Evolutionary conservation across 257 asterid species (phyloP), one percentile per base, ranked within the genome.

Genomic region (Solanum etuberosum): DNA sequence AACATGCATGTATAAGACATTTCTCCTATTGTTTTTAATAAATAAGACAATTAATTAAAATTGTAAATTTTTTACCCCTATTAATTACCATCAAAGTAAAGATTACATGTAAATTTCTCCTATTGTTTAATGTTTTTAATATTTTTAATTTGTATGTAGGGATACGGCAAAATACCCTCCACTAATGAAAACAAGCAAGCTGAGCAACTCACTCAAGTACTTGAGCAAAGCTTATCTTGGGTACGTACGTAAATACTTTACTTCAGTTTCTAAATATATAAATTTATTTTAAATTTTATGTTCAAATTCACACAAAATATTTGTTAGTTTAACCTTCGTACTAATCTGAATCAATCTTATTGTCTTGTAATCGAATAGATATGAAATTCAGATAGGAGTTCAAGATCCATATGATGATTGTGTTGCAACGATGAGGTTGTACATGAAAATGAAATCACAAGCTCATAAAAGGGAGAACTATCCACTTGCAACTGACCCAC

Each of bases 321-420:
- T 18, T 5, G n/a, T 54, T 54, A 54, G n/a, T 54, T 54, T 54
- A 7, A 54, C n/a, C 4, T 15, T 14, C 2, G 5, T 67, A 31
- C 9, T 61, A 61, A 9, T 67, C 35, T 2, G 20, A 27, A 13
- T 27, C 37, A 67, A 67, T n/a, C 70, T 61, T 61, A 27, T 27
- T 67, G 29, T 31, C 10, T 31, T 70, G 42, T 32, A 23, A 71
- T 71, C 7, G 21, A 70, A 65, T 57, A 95, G 98, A 82, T 96
- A 96, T 71, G 98, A 96, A 88, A 96, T 94, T 76, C 98, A 96
- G 87, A 92, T 90, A 20, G 96, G 95, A 1, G 86, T 91, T 23
- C 99, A 94, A 91, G 98, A 96, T 90, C 96, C 99, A 2, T 96
- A 95, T 23, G 98, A 95, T 86, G 98, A 96, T 76, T 93, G 98